Evolutionary conservation across 2,329 filamentous ascomycete genomes (phyloP), one percentile per base, ranked within the genome.

Genomic region (Cordyceps javanica): DNA sequence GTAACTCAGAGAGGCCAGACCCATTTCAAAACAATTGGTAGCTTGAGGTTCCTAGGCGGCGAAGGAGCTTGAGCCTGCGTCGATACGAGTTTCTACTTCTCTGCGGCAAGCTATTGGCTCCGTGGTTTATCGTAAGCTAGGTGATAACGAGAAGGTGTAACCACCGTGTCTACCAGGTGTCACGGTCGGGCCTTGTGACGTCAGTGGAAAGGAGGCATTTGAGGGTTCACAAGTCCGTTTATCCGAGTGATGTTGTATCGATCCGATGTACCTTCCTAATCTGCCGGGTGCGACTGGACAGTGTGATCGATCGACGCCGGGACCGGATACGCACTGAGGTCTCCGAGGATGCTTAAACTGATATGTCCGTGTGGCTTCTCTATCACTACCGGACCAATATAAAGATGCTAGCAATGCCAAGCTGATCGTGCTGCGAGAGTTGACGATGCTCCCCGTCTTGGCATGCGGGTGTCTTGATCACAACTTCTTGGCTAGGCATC

Each of bases 101-200:
- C 48, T 21, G 19, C 10, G 8, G 10, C 19, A 19, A n/a, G 10
- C 19, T 13, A 26, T 10, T 21, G 26, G 19, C 30, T 50, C 19
- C 19, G 14, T 23, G 14, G 3, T 49, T 16, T 9, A n/a, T 36
- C 14, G 14, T 41, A 13, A 21, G 23, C 52, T 55, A 55, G 38
- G 41, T 55, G 28, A 42, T 28, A 34, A 44, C 10, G 28, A 55
- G 52, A 55, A 55, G 41, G 52, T 55, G 52, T 8, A 11, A 19
- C 19, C 1, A 2, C 9, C 7, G 2, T 13, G 21, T 39, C n/a
- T 32, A 8, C 2, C 9, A 53, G 9, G 19, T 25, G 14, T 16
- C 8, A 9, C 21, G 23, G 16, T 32, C 14, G 30, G 42, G 2
- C 7, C 28, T 19, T 38, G 16, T 53, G 36, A 53, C 36, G n/a